Conservation (phyloP, 75 land plant species). For the Ceratopteris richardii region DNA sequence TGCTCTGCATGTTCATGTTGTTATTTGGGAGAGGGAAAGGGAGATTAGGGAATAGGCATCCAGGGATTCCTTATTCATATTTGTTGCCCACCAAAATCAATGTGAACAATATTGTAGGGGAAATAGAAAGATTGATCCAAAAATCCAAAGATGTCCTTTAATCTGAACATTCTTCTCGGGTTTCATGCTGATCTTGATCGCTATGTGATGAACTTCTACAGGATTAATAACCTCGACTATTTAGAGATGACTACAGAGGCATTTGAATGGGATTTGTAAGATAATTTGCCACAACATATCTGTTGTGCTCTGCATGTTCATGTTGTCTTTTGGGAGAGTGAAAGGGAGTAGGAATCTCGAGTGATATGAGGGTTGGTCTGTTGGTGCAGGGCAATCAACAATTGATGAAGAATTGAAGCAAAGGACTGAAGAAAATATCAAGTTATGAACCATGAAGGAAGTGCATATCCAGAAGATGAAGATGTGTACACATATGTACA, state of each 20-base stretch:
- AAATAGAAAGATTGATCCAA: constrained; percentile 4
- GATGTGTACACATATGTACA: too few species aligned
- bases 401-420: too few species aligned
- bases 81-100: constrained; percentile 8
- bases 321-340: constrained; percentile 16
- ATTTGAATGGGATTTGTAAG: constrained; percentile 20
- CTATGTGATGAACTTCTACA: constrained; percentile 13
- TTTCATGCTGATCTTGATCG: constrained; percentile 9
- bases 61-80: constrained; percentile 5
- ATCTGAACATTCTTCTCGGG: constrained; percentile 6
- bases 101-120: not conserved
- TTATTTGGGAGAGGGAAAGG: constrained; percentile 17
- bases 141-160: constrained; percentile 4
- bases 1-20: constrained; percentile 11
- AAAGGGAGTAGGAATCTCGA: constrained; percentile 11
- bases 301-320: constrained; percentile 7
- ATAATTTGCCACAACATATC: not conserved
- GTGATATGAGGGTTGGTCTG: too few species aligned
- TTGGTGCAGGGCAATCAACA: too few species aligned
- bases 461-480: too few species aligned
- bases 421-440: too few species aligned
- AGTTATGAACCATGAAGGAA: too few species aligned
- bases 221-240: constrained; percentile 7
- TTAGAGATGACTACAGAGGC: constrained; percentile 2
- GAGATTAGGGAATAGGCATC: constrained; percentile 10